Conservation (phyloP, 2,329 filamentous ascomycete genomes). For the Fusarium algeriense region DNA sequence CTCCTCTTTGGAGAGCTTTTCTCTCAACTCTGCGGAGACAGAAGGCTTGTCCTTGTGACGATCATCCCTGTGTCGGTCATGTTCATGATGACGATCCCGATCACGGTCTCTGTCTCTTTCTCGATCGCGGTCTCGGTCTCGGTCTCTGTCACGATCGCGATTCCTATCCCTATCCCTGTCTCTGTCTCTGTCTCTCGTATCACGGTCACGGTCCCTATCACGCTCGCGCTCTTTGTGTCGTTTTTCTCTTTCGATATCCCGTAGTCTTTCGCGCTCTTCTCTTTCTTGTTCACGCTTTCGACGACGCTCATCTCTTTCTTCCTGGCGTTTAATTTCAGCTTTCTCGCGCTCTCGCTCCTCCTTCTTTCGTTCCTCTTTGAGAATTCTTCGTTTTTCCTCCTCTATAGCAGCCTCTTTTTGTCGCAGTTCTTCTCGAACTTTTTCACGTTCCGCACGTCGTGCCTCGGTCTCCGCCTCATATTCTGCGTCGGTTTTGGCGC, state of each 20-base stretch:
- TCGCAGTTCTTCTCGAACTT: slow-evolving; percentile 70
- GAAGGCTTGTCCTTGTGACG: slow-evolving; percentile 53
- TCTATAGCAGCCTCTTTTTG: slow-evolving; percentile 71
- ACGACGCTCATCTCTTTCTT: slow-evolving; percentile 63
- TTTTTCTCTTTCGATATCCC: slow-evolving; percentile 57
- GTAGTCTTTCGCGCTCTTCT: slow-evolving; percentile 65
- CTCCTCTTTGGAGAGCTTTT: slow-evolving; percentile 69
- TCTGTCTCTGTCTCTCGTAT: not conserved
- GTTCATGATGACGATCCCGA: slow-evolving; percentile 44
- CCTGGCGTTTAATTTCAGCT: slow-evolving; percentile 63
- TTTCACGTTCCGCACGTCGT: slow-evolving; percentile 71
- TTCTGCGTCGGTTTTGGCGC: slow-evolving; percentile 79
- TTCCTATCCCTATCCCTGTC: slow-evolving; percentile 47
- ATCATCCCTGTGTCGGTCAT: slow-evolving; percentile 49
- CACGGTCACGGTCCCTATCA: slow-evolving; percentile 49
- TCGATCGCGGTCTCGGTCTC: slow-evolving; percentile 45
- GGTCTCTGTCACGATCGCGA: slow-evolving; percentile 48
- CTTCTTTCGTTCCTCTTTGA: slow-evolving; percentile 67
- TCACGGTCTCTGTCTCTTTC: slow-evolving; percentile 50
- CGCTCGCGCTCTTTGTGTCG: slow-evolving; percentile 56
- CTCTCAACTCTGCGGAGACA: slow-evolving; percentile 61
- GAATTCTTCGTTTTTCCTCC: slow-evolving; percentile 71
- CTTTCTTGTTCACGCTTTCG: slow-evolving; percentile 65
- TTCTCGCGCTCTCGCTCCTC: slow-evolving; percentile 63
- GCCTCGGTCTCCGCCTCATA: slow-evolving; percentile 76